Base-by-base conservation (phyloP, 2,329 filamentous ascomycete species). In the Pseudocercospora eumusae region DNA sequence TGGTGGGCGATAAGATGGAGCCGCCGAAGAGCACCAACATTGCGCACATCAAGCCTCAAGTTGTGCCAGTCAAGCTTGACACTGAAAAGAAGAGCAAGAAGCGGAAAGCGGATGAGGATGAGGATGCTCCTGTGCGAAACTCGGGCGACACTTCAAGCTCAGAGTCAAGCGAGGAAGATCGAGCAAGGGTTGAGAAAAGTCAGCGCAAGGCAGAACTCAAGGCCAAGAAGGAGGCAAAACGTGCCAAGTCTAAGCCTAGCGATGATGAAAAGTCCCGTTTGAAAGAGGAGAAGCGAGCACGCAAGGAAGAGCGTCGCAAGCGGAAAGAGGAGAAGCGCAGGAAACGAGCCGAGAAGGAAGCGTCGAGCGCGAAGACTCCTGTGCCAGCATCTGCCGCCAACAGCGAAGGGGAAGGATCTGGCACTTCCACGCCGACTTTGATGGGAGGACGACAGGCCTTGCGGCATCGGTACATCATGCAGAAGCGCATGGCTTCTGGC, bases 401-500 rank as follows among this genome's bases (percentile, higher is more conserved):
- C 9, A 69, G 64, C 47, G 71, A 71, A 31, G 28, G 40, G 3
- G 33, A 47, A 45, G 9, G 28, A 54, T 59, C 52, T n/a, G 74
- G 74, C 5, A 69, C 71, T 4, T 69, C 70, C 10, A 71, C 75
- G 28, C 68, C 74, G 11, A 62, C 69, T 52, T 67, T 68, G 27
- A 68, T 72, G 56, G 66, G 62, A 13, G 70, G 71, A 40, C 84
- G 92, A 66, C 90, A 93, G 74, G 84, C 89, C 59, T 86, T 93
- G 52, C 83, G 93, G 66, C 87, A 90, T 68, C 84, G 91, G 63
- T 91, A 93, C 76, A 96, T 98, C 71, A 89, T 89, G 60, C 91
- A 95, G 70, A 98, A 98, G 81, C 88, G 87, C 70, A 86, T 88
- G 79, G 92, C 93, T 2, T 84, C 92, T 62, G 84, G 92, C 79